Conservation (phyloP, 2,329 filamentous ascomycete genomes). For the Neonectria faginata region DNA sequence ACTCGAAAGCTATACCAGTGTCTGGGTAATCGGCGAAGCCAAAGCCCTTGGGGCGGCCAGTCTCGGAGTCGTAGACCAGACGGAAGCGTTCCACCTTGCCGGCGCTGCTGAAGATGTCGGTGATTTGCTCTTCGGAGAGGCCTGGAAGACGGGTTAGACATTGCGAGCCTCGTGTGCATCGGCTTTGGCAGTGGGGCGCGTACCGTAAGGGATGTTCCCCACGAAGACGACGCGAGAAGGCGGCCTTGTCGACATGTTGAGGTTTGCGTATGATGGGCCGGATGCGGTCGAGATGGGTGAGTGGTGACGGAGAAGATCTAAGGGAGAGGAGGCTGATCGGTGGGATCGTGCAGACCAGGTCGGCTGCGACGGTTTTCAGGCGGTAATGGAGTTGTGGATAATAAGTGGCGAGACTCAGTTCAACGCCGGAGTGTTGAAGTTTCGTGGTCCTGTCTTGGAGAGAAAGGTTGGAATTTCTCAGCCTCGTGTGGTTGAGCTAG, state of each 20-base stretch:
- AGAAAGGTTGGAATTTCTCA: constrained; percentile 35
- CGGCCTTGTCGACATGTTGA: constrained; percentile 76
- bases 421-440: constrained; percentile 19
- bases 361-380: background rate
- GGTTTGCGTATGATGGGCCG: background rate
- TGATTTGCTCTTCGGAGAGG: constrained; percentile 95
- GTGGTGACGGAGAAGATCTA: background rate
- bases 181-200: constrained; percentile 28
- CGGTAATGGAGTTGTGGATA: background rate
- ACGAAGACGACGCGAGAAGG: constrained; percentile 85
- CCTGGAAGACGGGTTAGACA: constrained; percentile 65
- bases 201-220: constrained; percentile 87
- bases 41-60: constrained; percentile 93
- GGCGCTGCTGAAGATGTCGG: constrained; percentile 89
- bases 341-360: background rate
- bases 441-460: background rate
- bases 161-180: constrained; percentile 3
- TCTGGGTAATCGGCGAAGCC: constrained; percentile 97
- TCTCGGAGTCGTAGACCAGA: constrained; percentile 95
- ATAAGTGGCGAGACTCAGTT: background rate
- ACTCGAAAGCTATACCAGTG: constrained; percentile 68
- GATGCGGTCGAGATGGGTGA: constrained; percentile 10
- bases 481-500: constrained; percentile 34
- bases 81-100: constrained; percentile 93
- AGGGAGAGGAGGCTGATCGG: background rate